phyloP scores from a whole-genome alignment of 139 green algal genomes.

The Coelastrella sp. region DNA sequence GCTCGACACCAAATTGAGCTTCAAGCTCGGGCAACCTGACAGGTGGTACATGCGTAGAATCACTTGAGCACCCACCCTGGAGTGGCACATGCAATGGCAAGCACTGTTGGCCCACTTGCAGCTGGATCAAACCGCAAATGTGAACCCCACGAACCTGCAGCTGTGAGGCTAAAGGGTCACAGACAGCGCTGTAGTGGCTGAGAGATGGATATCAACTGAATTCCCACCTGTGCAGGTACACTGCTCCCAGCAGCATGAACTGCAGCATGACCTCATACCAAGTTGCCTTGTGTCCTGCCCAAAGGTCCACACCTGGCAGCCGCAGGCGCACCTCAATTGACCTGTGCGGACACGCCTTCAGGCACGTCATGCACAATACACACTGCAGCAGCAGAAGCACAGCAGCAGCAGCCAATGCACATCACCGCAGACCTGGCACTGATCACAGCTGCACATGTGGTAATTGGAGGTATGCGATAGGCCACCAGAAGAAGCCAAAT shows the following conservation, averaged over 20 bases:
- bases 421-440: no score
- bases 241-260: constrained; percentile 81
- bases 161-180: background rate
- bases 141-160: no score
- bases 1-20: constrained; percentile 7
- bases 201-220: background rate
- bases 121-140: background rate
- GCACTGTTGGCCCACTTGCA: background rate
- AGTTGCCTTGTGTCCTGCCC: constrained; percentile 67
- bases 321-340: constrained; percentile 43
- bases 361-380: constrained; percentile 80
- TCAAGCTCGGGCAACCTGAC: constrained; percentile 5
- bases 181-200: background rate
- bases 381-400: constrained; percentile 56
- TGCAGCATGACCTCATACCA: constrained; percentile 71
- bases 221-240: constrained; percentile 65
- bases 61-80: background rate
- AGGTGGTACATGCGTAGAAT: background rate
- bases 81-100: background rate
- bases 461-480: background rate
- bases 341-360: constrained; percentile 39
- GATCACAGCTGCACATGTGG: background rate
- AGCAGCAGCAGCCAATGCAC: background rate
- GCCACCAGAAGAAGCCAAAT: no score
- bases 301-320: constrained; percentile 50